Base-by-base conservation (phyloP, 495 filamentous ascomycete genomes). In the Podospora anserina region DNA sequence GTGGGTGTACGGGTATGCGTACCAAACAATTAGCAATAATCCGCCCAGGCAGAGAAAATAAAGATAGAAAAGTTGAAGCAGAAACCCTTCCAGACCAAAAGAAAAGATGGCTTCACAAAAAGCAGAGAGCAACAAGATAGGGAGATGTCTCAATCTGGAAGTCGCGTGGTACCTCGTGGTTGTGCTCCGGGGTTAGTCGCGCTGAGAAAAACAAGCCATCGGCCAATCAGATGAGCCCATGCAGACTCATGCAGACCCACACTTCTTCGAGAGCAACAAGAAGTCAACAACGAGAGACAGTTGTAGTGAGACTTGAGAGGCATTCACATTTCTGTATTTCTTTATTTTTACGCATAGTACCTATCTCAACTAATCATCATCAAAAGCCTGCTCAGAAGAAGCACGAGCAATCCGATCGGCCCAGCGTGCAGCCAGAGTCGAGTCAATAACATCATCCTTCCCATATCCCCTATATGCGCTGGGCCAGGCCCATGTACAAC, bases 401-500 rank as follows among this genome's bases (percentile, higher is more conserved):
- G 39, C 39, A 49, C 2, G 2, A 13, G 39, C 39, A 1, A 49
- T 49, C 39, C 9, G 9, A 2, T 11, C 39, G 3, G 66, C 18
- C 71, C 71, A 72, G n/a, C 56, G 54, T 39, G 26, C 58, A 9
- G 57, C 19, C 19, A 72, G 27, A 2, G 64, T 60, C 16, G 55
- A 7, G 57, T 72, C 71, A n/a, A 63, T 68, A 34, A 60, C 20
- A 65, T 30, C 58, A 19, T 39, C 2, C 30, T 61, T 26, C 62
- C 56, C 6, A 2, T 53, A 32, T 61, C 67, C 19, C 26, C n/a
- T 20, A 13, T 13, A 16, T 11, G 7, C 30, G 1, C 19, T 32
- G 9, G 74, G 70, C 70, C 70, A 74, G 23, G 69, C 57, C 76
- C 76, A 78, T 20, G 71, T 69, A 44, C 75, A 77, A 0, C 60